Evolutionary conservation across 2,329 filamentous ascomycete genomes (phyloP).

Genomic region (Aspergillus sp.): DNA sequence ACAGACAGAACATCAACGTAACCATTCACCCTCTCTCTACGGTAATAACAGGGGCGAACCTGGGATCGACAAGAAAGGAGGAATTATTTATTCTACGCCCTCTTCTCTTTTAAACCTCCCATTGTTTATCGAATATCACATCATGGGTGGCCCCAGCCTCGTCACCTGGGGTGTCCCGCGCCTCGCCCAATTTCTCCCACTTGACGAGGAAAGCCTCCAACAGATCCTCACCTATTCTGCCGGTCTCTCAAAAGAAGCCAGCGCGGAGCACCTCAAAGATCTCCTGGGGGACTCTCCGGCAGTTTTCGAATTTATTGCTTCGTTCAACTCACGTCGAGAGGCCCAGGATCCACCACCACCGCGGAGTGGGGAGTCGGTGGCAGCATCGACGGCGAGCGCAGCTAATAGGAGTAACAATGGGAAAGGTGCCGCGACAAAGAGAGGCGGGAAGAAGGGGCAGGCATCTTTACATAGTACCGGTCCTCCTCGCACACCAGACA

Average conservation of each 20-base stretch:
- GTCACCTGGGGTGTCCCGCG: constrained; percentile 57
- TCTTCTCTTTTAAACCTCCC: constrained; percentile 8
- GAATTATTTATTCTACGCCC: not conserved
- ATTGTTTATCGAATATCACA: not conserved
- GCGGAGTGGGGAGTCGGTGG: not conserved
- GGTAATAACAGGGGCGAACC: not conserved
- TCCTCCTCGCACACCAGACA: constrained; percentile 54
- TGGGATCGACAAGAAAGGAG: not conserved
- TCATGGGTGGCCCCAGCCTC: constrained; percentile 27
- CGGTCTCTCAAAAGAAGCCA: constrained; percentile 66
- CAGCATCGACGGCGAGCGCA: constrained; percentile 29
- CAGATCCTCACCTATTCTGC: constrained; percentile 77
- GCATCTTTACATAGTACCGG: constrained; percentile 53
- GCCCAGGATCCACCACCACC: constrained; percentile 18
- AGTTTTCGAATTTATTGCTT: constrained; percentile 61
- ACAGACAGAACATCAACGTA: not conserved
- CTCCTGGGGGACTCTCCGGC: constrained; percentile 79
- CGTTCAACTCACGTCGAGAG: constrained; percentile 60
- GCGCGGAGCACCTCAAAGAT: constrained; percentile 77
- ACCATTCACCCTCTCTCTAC: too few species aligned
- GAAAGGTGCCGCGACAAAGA: constrained; percentile 6
- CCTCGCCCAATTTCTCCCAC: constrained; percentile 68
- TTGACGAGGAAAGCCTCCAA: constrained; percentile 75
- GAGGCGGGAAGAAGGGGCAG: constrained; percentile 51
- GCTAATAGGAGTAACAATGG: constrained; percentile 4